These are phyloP conservation scores for Jacaranda copaia DNA, from an alignment of 257 asterid species.

Conservation along the genomic window DNA sequence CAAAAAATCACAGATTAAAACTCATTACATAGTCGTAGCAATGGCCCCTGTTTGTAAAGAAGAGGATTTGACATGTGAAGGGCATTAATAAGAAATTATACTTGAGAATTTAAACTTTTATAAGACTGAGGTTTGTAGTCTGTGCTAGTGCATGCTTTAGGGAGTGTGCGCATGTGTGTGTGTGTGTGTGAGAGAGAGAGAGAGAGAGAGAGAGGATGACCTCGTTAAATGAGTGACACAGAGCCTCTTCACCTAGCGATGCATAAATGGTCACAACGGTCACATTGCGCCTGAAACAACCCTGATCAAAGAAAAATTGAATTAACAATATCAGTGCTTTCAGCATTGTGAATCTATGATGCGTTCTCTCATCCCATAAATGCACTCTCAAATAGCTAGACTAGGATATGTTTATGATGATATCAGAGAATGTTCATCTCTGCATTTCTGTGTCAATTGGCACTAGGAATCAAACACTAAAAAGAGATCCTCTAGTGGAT, in stretches of 20 bases:
- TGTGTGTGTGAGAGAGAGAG: slow-evolving; percentile 19
- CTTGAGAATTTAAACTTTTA: not conserved
- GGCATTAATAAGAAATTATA: not conserved
- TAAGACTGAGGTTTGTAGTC: not conserved
- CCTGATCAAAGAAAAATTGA: slow-evolving; percentile 60
- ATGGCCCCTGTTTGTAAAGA: not conserved
- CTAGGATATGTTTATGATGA: not conserved
- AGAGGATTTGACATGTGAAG: not conserved
- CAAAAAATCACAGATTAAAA: not conserved
- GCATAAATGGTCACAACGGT: slow-evolving; percentile 97
- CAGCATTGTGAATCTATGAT: not conserved
- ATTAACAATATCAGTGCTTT: slow-evolving; percentile 16
- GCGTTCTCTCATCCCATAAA: slow-evolving; percentile 4
- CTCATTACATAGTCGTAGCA: slow-evolving; percentile 2
- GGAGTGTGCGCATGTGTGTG: slow-evolving; percentile 3
- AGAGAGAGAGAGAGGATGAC: slow-evolving; percentile 51
- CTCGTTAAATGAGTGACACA: slow-evolving; percentile 95
- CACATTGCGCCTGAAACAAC: slow-evolving; percentile 94
- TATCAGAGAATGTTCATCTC: slow-evolving; percentile 1
- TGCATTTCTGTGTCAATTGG: not conserved
- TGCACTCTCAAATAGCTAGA: not conserved
- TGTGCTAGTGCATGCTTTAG: not conserved
- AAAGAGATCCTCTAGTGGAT: not conserved
- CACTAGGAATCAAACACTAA: slow-evolving; percentile 21
- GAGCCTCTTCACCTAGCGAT: slow-evolving; percentile 96